Evolutionary conservation across 2,329 filamentous ascomycete species (phyloP).

Genomic region (Beauveria asiatica): DNA sequence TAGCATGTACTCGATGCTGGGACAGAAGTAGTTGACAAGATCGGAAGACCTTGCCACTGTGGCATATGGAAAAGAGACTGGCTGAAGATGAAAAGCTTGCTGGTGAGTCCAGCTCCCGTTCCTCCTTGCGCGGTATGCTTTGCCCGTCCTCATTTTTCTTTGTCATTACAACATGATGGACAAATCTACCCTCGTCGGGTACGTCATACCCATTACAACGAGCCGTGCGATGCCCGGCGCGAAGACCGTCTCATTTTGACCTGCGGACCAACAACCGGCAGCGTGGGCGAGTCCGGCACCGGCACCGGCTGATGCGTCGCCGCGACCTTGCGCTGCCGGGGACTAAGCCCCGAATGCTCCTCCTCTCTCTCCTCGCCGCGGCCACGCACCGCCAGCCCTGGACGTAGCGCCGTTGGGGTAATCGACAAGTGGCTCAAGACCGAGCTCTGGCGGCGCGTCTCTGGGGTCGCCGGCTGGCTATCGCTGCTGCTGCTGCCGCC

Average conservation of each 20-base stretch:
- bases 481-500: neutral
- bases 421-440: neutral
- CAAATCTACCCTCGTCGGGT: neutral
- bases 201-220: neutral
- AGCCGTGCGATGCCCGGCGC: neutral
- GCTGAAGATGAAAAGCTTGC: neutral
- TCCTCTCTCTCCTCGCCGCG: neutral
- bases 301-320: conserved; percentile 1
- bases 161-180: neutral
- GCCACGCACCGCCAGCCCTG: neutral
- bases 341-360: neutral
- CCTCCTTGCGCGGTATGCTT: neutral
- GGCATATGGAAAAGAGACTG: no score
- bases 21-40: no score
- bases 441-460: neutral
- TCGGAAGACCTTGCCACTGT: no score
- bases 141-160: neutral
- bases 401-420: neutral
- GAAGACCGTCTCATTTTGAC: neutral
- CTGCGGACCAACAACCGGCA: conserved; percentile 1
- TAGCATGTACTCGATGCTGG: no score
- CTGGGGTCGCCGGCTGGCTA: neutral
- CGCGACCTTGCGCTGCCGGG: neutral
- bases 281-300: conserved; percentile 8
- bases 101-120: neutral